Base-by-base conservation (phyloP, 2,329 filamentous ascomycete genomes). In the Claviceps purpurea region DNA sequence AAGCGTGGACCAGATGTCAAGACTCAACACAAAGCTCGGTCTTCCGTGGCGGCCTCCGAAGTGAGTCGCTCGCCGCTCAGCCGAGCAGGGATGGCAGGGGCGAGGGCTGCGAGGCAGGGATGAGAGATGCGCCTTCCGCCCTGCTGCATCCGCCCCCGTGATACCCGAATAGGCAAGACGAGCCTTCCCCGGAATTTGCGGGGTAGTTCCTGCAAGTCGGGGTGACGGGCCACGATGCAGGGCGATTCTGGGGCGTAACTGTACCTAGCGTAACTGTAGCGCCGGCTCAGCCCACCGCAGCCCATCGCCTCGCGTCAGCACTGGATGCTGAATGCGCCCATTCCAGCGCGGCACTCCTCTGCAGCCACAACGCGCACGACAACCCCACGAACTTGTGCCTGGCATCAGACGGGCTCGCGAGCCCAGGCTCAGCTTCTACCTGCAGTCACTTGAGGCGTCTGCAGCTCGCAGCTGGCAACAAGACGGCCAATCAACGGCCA, bases 81-180 rank as follows among this genome's bases (percentile, higher is more conserved):
- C 41, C 14, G 41, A 22, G 43, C 22, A 45, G 22, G 43, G 43
- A n/a, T 20, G 16, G 44, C 16, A 47, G 38, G 18, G 13, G n/a
- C n/a, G 18, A 18, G 1, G 18, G 18, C 18, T 1, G 18, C 18
- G 24, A 38, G 6, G 42, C 10, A 44, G 20, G 22, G 42, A 45
- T n/a, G 24, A 14, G 14, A 46, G 2, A 46, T 47, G 44, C 41
- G 41, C 41, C 18, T 43, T 43, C 40, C 18, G 5, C 44, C 44
- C 20, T 52, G 43, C 50, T 14, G 34, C 44, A 38, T 47, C 47
- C 18, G 11, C 41, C 34, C 16, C 48, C 50, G 53, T 55, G 42
- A 50, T 55, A 52, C 53, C 50, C 45, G 34, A 55, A 50, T 16
- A 24, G 50, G 53, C 38, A 55, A 55, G 26, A 50, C 53, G 53